Percentiles rank a stretch among this genome's conserved stretches.
Evolutionary conservation across 75 land plant species (phyloP).

Genomic region (Adiantum capillusveneris): DNA sequence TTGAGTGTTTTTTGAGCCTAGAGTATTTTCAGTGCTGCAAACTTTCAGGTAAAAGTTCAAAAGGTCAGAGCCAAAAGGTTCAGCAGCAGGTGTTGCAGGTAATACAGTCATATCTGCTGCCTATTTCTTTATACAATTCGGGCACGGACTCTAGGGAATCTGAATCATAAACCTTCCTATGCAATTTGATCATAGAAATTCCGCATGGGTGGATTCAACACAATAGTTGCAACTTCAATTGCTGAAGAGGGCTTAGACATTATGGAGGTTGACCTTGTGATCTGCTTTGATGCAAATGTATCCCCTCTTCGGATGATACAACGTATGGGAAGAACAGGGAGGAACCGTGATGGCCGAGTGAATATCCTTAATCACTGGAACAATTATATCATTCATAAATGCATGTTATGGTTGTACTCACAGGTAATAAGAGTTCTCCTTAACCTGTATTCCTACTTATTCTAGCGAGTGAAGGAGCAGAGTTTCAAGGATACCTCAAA

Average conservation of each 20-base stretch:
- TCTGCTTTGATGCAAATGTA: conserved; percentile 98
- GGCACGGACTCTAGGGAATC: no score
- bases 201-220: conserved; percentile 89
- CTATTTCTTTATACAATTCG: no score
- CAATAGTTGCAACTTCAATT: conserved; percentile 94
- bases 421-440: conserved; percentile 28
- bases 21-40: conserved; percentile 1
- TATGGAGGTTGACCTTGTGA: conserved; percentile 98
- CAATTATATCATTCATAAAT: background rate
- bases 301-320: conserved; percentile 98
- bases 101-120: background rate
- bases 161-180: no score
- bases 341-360: conserved; percentile 97
- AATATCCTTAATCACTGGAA: conserved; percentile 69
- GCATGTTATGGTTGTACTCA: background rate
- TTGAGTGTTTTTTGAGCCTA: no score
- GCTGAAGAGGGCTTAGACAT: conserved; percentile 98
- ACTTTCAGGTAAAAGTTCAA: conserved; percentile 60
- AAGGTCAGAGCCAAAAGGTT: conserved; percentile 84
- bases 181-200: conserved; percentile 47
- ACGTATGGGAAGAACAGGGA: conserved; percentile 97
- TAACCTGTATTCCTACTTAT: conserved; percentile 67
- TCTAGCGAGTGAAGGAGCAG: conserved; percentile 92
- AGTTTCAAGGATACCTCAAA: conserved; percentile 72
- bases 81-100: conserved; percentile 93